These are phyloP conservation scores for Lactifluus subvellereus DNA, from an alignment of 768 basidiomycete genomes.

Conservation along the genomic window DNA sequence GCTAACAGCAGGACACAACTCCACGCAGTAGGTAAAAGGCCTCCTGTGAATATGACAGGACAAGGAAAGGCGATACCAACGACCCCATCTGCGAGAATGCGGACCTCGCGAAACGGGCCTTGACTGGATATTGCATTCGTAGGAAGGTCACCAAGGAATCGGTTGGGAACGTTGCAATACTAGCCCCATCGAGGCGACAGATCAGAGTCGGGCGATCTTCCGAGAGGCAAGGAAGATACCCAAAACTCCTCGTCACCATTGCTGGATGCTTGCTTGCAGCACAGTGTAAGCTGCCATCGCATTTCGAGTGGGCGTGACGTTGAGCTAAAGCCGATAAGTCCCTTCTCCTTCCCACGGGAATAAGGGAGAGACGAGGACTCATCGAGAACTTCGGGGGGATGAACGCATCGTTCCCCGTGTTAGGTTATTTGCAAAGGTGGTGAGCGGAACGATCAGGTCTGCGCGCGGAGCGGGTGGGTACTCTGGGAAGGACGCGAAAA, in stretches of 20 bases:
- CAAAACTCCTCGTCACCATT: constrained; percentile 71
- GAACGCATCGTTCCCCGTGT: constrained; percentile 34
- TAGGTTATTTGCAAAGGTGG: constrained; percentile 54
- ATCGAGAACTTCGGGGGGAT: not conserved
- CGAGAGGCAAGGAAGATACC: constrained; percentile 37
- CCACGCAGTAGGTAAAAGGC: not conserved
- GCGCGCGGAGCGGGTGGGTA: constrained; percentile 56
- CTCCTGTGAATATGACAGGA: constrained; percentile 33
- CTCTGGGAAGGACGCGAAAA: constrained; percentile 41
- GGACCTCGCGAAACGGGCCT: constrained; percentile 59
- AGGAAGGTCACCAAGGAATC: constrained; percentile 30
- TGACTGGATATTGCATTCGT: constrained; percentile 42
- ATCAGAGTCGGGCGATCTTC: not conserved
- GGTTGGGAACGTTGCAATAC: constrained; percentile 49
- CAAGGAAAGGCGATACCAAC: constrained; percentile 58
- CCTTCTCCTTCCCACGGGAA: constrained; percentile 28
- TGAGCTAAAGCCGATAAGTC: constrained; percentile 38
- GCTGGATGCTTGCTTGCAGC: constrained; percentile 54
- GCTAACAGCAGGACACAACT: constrained; percentile 26
- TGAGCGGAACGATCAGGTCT: constrained; percentile 63
- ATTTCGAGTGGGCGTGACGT: constrained; percentile 65
- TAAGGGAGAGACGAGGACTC: not conserved
- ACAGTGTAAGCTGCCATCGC: constrained; percentile 64
- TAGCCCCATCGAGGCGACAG: constrained; percentile 26
- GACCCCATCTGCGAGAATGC: constrained; percentile 51